A percentile compares a stretch with the other conserved stretches of the same genome.
Evolutionary conservation across 805 yeast species (phyloP).

Genomic region (Wickerhamomyces bovis): DNA sequence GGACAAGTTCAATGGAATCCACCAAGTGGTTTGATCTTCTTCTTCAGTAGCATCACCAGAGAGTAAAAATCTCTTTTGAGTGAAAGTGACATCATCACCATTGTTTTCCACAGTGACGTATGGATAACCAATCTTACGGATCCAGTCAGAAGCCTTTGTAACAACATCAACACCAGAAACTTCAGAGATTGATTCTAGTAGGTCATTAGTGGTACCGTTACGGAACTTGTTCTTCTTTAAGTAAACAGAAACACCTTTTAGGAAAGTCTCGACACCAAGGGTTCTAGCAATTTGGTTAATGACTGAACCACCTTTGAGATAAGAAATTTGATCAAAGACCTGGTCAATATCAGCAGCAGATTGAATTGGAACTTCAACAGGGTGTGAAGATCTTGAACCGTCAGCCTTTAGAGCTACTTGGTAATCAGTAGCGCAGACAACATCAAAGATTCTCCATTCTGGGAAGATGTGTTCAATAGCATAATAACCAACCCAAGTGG

Average conservation of each 20-base stretch:
- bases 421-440: conserved; percentile 63
- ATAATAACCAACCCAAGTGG: conserved; percentile 86
- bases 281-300: conserved; percentile 71
- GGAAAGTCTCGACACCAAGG: conserved; percentile 68
- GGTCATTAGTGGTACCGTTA: conserved; percentile 67
- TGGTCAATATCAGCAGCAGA: conserved; percentile 75
- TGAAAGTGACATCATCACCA: conserved; percentile 45
- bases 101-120: conserved; percentile 55
- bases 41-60: conserved; percentile 70
- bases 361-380: conserved; percentile 76
- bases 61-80: conserved; percentile 67
- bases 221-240: conserved; percentile 70
- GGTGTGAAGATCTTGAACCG: conserved; percentile 75
- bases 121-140: conserved; percentile 74
- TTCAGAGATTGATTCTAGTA: conserved; percentile 64
- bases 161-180: conserved; percentile 68
- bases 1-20: conserved; percentile 44
- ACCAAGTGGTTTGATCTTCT: conserved; percentile 62
- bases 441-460: conserved; percentile 80
- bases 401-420: conserved; percentile 72
- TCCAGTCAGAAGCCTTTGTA: conserved; percentile 69
- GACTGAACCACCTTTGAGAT: conserved; percentile 74
- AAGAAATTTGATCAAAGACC: conserved; percentile 79
- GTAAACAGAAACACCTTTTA: conserved; percentile 73
- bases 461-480: conserved; percentile 70